phyloP scores from a whole-genome alignment of 495 filamentous ascomycete genomes.

The Tetracladium setigerum region DNA sequence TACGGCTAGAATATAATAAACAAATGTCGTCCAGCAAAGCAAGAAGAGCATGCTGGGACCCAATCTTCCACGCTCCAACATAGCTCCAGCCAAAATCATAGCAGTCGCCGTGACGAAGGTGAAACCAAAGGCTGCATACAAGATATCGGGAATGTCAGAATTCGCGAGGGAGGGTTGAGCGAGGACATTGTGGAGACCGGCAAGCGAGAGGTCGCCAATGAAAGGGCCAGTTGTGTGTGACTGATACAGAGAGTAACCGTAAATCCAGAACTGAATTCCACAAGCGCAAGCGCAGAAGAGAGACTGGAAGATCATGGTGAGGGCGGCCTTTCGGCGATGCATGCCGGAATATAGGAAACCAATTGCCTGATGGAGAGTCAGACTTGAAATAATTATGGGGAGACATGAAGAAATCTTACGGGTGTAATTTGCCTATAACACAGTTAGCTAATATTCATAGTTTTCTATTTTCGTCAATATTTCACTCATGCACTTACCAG shows the following conservation, averaged over 20 bases:
- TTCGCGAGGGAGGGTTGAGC: constrained; percentile 65
- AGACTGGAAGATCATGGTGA: constrained; percentile 86
- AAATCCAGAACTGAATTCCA: constrained; percentile 97
- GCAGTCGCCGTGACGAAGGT: constrained; percentile 40
- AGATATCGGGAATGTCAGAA: constrained; percentile 65
- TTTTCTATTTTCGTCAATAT: background rate
- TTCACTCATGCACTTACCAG: background rate
- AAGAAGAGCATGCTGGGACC: constrained; percentile 80
- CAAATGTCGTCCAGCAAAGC: constrained; percentile 88
- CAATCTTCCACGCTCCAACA: constrained; percentile 72
- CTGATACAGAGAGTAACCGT: constrained; percentile 89
- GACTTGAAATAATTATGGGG: constrained; percentile 62
- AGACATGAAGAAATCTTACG: no score
- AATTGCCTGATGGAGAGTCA: constrained; percentile 44
- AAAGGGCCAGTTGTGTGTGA: constrained; percentile 70
- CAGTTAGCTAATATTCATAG: constrained; percentile 32
- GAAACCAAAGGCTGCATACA: constrained; percentile 69
- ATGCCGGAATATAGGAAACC: constrained; percentile 97
- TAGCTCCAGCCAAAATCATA: constrained; percentile 65
- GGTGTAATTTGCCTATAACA: no score
- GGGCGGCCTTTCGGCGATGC: constrained; percentile 82
- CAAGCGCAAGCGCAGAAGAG: constrained; percentile 81
- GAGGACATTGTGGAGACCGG: constrained; percentile 73
- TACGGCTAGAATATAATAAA: constrained; percentile 47
- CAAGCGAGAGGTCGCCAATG: constrained; percentile 78